Conservation (phyloP, 176 grass and related monocot genomes). For the Oryza rufipogon region DNA sequence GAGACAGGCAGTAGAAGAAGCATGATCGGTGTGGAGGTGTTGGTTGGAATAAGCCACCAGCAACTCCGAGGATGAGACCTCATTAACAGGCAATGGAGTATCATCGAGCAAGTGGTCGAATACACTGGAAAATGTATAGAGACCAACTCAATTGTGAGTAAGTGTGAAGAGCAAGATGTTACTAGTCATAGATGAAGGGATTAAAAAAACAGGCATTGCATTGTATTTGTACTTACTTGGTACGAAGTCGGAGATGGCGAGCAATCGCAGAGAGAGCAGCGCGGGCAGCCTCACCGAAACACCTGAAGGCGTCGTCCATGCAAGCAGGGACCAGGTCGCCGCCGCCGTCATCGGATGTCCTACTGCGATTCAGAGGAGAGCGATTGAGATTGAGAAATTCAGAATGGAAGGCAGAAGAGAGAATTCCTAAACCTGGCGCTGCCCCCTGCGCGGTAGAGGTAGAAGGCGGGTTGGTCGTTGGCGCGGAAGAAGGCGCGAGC, state of each 20-base stretch:
- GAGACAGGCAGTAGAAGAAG: conserved; percentile 21
- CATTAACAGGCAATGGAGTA: conserved; percentile 60
- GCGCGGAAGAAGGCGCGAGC: conserved; percentile 60
- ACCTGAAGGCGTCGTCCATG: conserved; percentile 75
- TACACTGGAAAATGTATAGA: conserved; percentile 48
- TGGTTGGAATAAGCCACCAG: conserved; percentile 54
- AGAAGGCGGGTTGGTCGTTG: conserved; percentile 27
- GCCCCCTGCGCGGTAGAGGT: conserved; percentile 63
- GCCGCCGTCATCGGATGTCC: conserved; percentile 68
- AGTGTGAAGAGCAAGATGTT: too few species aligned
- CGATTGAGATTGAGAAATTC: neutral
- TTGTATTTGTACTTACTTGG: conserved; percentile 62
- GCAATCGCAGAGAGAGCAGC: conserved; percentile 70
- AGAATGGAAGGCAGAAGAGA: neutral
- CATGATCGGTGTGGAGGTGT: conserved; percentile 43
- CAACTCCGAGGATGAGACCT: conserved; percentile 69
- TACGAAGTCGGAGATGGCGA: conserved; percentile 65
- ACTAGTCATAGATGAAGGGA: conserved; percentile 11
- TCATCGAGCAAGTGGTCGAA: conserved; percentile 84
- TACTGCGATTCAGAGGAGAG: too few species aligned
- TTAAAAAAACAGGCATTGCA: neutral
- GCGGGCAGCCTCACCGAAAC: conserved; percentile 70
- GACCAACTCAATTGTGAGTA: neutral
- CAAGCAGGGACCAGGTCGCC: conserved; percentile 74
- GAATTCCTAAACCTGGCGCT: conserved; percentile 37